These are phyloP conservation scores for Canna indica DNA, from an alignment of 176 grass and related monocot genomes.

Conservation along the genomic window DNA sequence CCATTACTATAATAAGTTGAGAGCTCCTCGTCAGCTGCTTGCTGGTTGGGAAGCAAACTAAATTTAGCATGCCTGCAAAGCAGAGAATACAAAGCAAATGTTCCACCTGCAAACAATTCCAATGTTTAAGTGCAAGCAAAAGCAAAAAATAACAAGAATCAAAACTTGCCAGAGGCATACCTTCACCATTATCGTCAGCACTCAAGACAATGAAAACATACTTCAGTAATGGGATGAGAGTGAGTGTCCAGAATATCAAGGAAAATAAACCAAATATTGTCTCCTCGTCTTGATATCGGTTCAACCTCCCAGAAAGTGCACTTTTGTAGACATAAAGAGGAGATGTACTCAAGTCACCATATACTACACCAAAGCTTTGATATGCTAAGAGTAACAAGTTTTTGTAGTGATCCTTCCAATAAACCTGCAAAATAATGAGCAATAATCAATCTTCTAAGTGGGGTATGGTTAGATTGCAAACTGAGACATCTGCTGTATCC, in stretches of 20 bases:
- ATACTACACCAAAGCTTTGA: conserved; percentile 97
- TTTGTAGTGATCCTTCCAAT: conserved; percentile 43
- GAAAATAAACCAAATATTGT: conserved; percentile 70
- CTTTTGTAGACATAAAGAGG: conserved; percentile 87
- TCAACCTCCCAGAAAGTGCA: conserved; percentile 52
- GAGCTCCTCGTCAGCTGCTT: conserved; percentile 87
- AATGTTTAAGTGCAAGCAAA: not conserved
- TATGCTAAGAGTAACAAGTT: conserved; percentile 72
- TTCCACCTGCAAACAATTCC: conserved; percentile 57
- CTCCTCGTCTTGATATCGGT: conserved; percentile 52
- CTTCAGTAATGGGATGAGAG: conserved; percentile 79
- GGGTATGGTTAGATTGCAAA: not conserved
- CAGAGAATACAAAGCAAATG: conserved; percentile 86
- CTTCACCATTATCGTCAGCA: conserved; percentile 88
- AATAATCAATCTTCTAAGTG: not conserved
- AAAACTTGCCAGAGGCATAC: conserved; percentile 8
- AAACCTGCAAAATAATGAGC: not conserved
- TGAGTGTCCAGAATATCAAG: conserved; percentile 92
- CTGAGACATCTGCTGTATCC: not conserved
- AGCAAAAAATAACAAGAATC: not conserved
- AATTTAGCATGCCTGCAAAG: conserved; percentile 91
- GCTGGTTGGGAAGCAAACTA: conserved; percentile 87
- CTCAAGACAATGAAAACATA: conserved; percentile 69
- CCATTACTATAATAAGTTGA: conserved; percentile 66
- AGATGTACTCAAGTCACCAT: conserved; percentile 85